Conservation (phyloP, 2,329 filamentous ascomycete species). For the Ceratocystis alfenasii region DNA sequence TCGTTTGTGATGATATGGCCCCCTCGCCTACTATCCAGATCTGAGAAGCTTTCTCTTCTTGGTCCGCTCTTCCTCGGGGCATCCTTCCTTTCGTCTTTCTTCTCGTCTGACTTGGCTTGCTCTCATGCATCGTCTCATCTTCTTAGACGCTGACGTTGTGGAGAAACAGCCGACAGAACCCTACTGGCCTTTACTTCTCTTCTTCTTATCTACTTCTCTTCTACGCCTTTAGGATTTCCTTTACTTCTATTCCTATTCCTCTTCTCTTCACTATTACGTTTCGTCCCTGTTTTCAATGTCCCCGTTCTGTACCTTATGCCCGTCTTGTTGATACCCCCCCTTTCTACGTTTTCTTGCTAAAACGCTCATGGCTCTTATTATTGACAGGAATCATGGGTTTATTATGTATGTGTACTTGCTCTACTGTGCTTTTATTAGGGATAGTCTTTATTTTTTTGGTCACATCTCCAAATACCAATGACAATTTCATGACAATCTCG, state of each 20-base stretch:
- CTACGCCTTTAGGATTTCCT: not conserved
- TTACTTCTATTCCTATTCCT: slow-evolving; percentile 5
- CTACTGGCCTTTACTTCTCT: not conserved
- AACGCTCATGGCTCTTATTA: not conserved
- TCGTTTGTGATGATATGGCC: not conserved
- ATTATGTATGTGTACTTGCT: not conserved
- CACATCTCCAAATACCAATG: slow-evolving; percentile 1
- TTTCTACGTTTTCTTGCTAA: slow-evolving; percentile 7
- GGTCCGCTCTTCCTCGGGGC: not conserved
- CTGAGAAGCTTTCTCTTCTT: not conserved
- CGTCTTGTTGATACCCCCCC: slow-evolving; percentile 15
- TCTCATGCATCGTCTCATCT: not conserved
- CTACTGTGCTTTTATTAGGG: slow-evolving; percentile 4
- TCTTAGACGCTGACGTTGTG: not conserved
- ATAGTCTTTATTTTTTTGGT: slow-evolving; percentile 8
- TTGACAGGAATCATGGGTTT: not conserved
- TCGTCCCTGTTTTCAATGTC: slow-evolving; percentile 6
- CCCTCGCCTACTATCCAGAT: not conserved
- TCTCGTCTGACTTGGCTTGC: not conserved
- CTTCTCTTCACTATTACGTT: slow-evolving; percentile 12
- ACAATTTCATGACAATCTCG: not conserved
- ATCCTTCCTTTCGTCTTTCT: not conserved
- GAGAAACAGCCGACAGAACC: not conserved
- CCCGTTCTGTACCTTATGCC: slow-evolving; percentile 12
- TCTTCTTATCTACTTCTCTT: slow-evolving; percentile 10